Conservation (phyloP, 176 grass and related monocot species). For the Canna indica region DNA sequence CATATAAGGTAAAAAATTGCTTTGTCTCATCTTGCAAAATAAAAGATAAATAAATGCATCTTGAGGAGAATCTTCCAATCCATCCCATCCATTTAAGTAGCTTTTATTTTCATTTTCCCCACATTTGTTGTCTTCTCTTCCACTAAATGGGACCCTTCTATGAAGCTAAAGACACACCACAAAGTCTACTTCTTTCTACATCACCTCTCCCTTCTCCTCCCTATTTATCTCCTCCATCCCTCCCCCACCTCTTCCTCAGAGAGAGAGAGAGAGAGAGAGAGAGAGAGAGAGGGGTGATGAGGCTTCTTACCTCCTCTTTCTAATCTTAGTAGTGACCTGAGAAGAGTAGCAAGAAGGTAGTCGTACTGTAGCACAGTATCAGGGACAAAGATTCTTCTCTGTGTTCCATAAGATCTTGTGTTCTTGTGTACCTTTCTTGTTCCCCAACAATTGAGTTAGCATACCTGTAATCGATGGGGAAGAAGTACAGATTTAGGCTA, state of each 20-base stretch:
- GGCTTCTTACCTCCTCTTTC: no score
- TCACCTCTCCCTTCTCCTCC: background rate
- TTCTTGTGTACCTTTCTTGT: background rate
- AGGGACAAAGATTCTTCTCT: background rate
- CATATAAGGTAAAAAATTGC: no score
- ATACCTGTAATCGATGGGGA: no score
- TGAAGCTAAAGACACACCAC: no score
- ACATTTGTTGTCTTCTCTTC: background rate
- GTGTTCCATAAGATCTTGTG: background rate
- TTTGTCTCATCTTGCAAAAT: no score
- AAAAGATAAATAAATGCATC: no score
- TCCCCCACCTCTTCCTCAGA: background rate
- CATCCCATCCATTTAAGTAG: background rate
- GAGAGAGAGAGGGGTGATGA: no score
- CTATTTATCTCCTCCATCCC: background rate
- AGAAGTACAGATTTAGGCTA: conserved; percentile 26
- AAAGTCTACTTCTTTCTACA: background rate
- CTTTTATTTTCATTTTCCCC: background rate
- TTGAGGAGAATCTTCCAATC: background rate
- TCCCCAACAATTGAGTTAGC: background rate
- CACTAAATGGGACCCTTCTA: background rate
- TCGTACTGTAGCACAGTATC: no score
- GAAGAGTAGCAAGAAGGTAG: no score
- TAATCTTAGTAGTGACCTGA: no score
- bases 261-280: background rate